A percentile compares a stretch with the other conserved stretches of the same genome.
These are phyloP conservation scores for Vitis hybrid DNA, from an alignment of 177 flowering plant genomes.

Conservation along the genomic window DNA sequence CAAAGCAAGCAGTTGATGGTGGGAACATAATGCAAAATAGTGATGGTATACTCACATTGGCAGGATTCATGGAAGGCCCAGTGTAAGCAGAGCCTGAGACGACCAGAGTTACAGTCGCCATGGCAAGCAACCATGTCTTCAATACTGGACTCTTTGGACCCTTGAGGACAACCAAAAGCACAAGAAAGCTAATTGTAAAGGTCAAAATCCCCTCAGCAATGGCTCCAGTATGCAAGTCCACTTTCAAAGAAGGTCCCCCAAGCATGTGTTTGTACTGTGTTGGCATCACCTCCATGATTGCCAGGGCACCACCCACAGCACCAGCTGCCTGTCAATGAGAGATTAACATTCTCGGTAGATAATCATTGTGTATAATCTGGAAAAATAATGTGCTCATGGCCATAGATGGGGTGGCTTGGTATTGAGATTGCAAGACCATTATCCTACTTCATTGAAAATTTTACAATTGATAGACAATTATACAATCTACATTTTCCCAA, in stretches of 20 bases:
- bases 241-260: slow-evolving; percentile 78
- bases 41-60: slow-evolving; percentile 52
- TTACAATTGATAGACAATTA: too few species aligned
- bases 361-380: not conserved
- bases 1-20: too few species aligned
- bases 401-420: too few species aligned
- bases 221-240: slow-evolving; percentile 81
- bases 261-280: slow-evolving; percentile 68
- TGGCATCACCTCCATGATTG: slow-evolving; percentile 72
- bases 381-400: not conserved
- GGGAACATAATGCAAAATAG: not conserved
- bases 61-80: slow-evolving; percentile 94
- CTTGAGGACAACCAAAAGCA: slow-evolving; percentile 54
- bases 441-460: not conserved
- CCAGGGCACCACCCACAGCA: slow-evolving; percentile 75
- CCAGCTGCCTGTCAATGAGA: slow-evolving; percentile 60
- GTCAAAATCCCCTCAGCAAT: slow-evolving; percentile 84
- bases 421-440: not conserved
- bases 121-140: slow-evolving; percentile 60
- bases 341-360: not conserved
- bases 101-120: slow-evolving; percentile 55
- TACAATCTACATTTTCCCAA: too few species aligned
- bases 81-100: slow-evolving; percentile 66
- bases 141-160: slow-evolving; percentile 56
- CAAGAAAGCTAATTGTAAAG: slow-evolving; percentile 57